phyloP scores from a whole-genome alignment of 2,329 filamentous ascomycete species.

The Grosmannia huntii region DNA sequence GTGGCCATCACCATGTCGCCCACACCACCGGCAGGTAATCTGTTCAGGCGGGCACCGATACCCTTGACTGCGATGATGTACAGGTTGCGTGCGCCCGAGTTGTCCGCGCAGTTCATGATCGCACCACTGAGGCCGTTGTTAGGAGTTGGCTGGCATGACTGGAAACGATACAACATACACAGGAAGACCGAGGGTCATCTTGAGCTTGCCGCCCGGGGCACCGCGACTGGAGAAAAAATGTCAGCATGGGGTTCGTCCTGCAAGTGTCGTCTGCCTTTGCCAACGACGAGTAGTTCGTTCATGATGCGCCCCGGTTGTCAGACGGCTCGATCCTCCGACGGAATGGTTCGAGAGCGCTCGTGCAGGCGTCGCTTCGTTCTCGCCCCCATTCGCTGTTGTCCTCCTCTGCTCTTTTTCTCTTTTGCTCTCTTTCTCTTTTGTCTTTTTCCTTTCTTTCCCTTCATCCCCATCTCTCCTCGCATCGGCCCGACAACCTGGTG shows the following conservation, averaged over 20 bases:
- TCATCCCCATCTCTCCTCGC: not conserved
- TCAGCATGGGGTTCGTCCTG: not conserved
- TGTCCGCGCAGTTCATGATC: conserved; percentile 99
- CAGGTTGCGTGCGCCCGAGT: conserved; percentile 95
- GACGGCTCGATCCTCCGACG: not conserved
- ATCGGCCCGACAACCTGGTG: not conserved
- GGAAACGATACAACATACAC: conserved; percentile 94
- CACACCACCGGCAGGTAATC: conserved; percentile 91
- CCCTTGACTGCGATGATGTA: conserved; percentile 99
- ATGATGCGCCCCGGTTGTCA: not conserved
- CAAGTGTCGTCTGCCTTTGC: not conserved
- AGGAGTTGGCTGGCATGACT: no score
- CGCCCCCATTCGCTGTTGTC: not conserved
- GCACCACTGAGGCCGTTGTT: conserved; percentile 54
- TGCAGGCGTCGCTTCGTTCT: not conserved
- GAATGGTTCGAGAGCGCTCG: not conserved
- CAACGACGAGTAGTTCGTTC: not conserved
- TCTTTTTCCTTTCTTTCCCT: not conserved
- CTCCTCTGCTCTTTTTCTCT: not conserved
- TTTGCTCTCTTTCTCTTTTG: not conserved
- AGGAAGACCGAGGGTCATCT: conserved; percentile 99
- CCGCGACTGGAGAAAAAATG: conserved; percentile 45
- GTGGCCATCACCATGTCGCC: conserved; percentile 99
- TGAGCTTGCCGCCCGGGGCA: conserved; percentile 99
- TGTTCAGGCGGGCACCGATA: conserved; percentile 93